Evolutionary conservation across 73 alveolate genomes (phyloP).

Genomic region (Symbiodinium natans): DNA sequence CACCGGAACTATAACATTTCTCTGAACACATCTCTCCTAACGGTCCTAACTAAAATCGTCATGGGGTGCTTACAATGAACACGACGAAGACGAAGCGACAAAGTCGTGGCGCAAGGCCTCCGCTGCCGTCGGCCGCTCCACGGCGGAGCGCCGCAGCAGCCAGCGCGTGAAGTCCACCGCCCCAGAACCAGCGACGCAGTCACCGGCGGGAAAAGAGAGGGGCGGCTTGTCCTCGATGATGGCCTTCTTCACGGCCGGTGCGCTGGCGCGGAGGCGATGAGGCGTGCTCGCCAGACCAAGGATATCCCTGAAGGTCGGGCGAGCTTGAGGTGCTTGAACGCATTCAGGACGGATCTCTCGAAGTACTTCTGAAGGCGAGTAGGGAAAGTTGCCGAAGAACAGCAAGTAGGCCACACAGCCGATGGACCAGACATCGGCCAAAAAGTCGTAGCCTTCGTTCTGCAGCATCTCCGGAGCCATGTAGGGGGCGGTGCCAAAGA

Average conservation of each 20-base stretch:
- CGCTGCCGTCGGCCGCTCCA: constrained; percentile 82
- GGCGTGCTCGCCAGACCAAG: too few species aligned
- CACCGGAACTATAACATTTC: too few species aligned
- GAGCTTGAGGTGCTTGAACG: too few species aligned
- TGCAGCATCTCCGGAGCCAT: constrained; percentile 97
- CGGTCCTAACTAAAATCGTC: too few species aligned
- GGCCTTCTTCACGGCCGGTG: constrained; percentile 89
- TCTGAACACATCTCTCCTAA: too few species aligned
- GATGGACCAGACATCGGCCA: constrained; percentile 96
- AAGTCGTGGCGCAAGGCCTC: too few species aligned
- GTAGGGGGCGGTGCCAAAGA: constrained; percentile 95
- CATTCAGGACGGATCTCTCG: background rate
- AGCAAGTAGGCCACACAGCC: constrained; percentile 88
- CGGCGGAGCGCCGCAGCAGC: constrained; percentile 65
- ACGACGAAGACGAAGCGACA: too few species aligned
- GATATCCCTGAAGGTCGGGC: background rate
- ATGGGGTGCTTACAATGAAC: too few species aligned
- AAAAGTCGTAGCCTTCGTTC: constrained; percentile 95
- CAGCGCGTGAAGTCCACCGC: constrained; percentile 70
- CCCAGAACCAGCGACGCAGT: constrained; percentile 58
- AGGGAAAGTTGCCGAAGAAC: constrained; percentile 91
- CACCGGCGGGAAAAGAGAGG: constrained; percentile 6
- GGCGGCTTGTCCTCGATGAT: constrained; percentile 46
- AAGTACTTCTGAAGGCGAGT: constrained; percentile 68
- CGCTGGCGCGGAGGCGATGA: constrained; percentile 46